Evolutionary conservation across 768 basidiomycete genomes (phyloP).

Genomic region (Polyporus arcularius): DNA sequence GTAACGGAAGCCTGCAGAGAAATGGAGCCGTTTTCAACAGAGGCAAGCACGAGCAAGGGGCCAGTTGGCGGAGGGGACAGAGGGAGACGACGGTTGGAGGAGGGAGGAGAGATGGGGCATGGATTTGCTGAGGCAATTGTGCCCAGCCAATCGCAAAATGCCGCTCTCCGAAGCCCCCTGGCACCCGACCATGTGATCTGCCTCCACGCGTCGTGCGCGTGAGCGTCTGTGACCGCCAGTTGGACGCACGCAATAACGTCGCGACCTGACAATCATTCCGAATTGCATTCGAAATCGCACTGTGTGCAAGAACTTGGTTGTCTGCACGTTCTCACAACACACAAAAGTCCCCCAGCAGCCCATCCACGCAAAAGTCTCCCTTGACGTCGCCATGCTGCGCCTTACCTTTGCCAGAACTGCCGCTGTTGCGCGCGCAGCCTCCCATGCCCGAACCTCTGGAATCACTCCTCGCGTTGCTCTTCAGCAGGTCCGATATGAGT

Average conservation of each 20-base stretch:
- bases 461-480: slow-evolving; percentile 5
- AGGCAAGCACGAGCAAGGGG: neutral
- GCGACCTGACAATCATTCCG: neutral
- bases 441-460: neutral
- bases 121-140: slow-evolving; percentile 41
- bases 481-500: slow-evolving; percentile 9
- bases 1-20: neutral
- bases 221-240: neutral
- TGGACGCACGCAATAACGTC: neutral
- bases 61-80: slow-evolving; percentile 2
- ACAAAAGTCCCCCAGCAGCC: neutral
- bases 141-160: slow-evolving; percentile 39
- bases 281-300: neutral
- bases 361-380: neutral
- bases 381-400: slow-evolving; percentile 19
- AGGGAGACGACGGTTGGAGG: slow-evolving; percentile 15
- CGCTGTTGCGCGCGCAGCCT: neutral
- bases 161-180: slow-evolving; percentile 19
- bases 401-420: slow-evolving; percentile 15
- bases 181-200: neutral
- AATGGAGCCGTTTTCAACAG: neutral
- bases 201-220: neutral
- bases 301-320: neutral
- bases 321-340: neutral
- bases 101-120: slow-evolving; percentile 6